phyloP scores from a whole-genome alignment of 345 rosid species.

The Murraya paniculata region DNA sequence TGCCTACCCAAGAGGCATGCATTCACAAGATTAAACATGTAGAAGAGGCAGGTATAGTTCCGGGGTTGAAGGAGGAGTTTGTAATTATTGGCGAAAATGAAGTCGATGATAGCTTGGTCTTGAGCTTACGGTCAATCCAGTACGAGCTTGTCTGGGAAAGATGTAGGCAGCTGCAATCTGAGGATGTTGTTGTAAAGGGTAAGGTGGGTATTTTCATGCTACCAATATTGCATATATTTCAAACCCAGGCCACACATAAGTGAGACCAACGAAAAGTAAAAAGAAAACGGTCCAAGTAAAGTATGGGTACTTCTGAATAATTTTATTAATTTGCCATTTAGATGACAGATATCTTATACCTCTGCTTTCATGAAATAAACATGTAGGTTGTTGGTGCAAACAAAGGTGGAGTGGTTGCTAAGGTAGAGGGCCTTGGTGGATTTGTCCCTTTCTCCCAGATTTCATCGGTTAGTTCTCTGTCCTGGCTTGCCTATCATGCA shows the following conservation, averaged over 20 bases:
- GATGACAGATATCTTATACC: background rate
- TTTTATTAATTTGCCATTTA: too few relatives aligned
- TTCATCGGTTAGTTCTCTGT: constrained; percentile 58
- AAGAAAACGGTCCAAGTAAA: background rate
- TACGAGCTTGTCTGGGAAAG: constrained; percentile 94
- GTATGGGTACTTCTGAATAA: background rate
- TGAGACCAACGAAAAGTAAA: background rate
- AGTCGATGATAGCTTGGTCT: constrained; percentile 74
- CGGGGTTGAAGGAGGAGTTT: constrained; percentile 82
- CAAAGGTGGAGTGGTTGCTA: constrained; percentile 88
- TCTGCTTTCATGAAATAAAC: constrained; percentile 2
- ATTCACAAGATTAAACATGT: constrained; percentile 69
- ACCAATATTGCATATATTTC: background rate
- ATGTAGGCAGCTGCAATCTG: constrained; percentile 96
- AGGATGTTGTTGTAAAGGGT: constrained; percentile 88
- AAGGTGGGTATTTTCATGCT: constrained; percentile 46
- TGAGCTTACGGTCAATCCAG: constrained; percentile 74
- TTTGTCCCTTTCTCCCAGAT: constrained; percentile 96
- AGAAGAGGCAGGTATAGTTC: constrained; percentile 85
- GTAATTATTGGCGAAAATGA: constrained; percentile 77
- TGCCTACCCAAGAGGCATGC: constrained; percentile 80
- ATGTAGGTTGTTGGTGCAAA: constrained; percentile 78
- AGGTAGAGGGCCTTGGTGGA: constrained; percentile 84
- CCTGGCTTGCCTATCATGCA: background rate
- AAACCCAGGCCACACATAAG: background rate